These are phyloP conservation scores for Solanum habrochaites DNA, from an alignment of 257 asterid genomes.

Conservation along the genomic window DNA sequence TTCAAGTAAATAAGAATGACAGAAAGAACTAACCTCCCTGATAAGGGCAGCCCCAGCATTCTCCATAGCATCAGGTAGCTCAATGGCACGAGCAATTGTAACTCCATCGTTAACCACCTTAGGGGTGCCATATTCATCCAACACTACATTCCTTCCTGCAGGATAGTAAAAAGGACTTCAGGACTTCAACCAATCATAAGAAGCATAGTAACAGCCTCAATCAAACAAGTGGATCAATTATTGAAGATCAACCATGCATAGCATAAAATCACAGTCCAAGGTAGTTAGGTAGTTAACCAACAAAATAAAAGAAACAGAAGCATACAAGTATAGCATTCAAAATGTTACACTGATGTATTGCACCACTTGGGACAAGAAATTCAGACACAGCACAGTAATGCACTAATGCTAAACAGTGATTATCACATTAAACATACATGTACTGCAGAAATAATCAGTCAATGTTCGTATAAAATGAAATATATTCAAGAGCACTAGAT, in stretches of 20 bases:
- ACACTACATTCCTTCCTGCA: slow-evolving; percentile 84
- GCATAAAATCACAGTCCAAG: background rate
- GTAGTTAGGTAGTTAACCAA: background rate
- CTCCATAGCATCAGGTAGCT: slow-evolving; percentile 87
- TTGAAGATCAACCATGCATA: background rate
- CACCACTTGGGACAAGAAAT: background rate
- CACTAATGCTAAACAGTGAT: background rate
- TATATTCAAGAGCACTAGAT: background rate
- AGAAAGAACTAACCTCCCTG: slow-evolving; percentile 60
- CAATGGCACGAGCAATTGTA: slow-evolving; percentile 89
- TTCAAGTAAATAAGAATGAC: background rate
- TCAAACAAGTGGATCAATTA: background rate
- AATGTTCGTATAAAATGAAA: background rate
- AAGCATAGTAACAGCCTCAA: background rate
- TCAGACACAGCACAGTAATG: background rate
- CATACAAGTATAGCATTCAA: background rate
- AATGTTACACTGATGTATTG: background rate
- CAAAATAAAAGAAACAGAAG: background rate
- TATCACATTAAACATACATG: background rate
- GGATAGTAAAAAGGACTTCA: background rate
- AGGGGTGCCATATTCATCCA: slow-evolving; percentile 88
- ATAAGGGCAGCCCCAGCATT: slow-evolving; percentile 95
- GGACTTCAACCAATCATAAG: background rate
- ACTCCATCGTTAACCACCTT: slow-evolving; percentile 91
- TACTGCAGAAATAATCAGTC: background rate